These are phyloP conservation scores for Tardiomyces depauwii DNA, from an alignment of 1,139 yeast genomes.

Conservation along the genomic window DNA sequence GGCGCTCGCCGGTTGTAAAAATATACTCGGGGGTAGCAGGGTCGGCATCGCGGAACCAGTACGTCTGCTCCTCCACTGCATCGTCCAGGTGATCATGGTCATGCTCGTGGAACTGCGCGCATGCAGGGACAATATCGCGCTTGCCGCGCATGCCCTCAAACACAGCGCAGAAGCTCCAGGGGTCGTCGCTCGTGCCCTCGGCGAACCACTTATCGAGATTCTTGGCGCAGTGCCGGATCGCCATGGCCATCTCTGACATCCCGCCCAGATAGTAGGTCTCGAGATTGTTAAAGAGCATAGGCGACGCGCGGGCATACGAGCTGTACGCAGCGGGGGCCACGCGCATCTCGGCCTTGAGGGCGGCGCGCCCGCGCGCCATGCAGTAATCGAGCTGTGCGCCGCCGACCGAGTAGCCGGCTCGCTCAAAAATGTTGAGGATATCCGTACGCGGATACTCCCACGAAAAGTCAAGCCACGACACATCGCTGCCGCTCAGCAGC, in stretches of 20 bases:
- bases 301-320: constrained; percentile 30
- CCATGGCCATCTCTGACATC: constrained; percentile 32
- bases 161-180: constrained; percentile 36
- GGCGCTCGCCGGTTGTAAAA: not conserved
- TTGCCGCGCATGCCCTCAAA: constrained; percentile 19
- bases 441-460: constrained; percentile 38
- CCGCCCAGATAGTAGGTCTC: constrained; percentile 45
- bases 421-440: constrained; percentile 25
- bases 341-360: constrained; percentile 32
- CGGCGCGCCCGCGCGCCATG: constrained; percentile 41
- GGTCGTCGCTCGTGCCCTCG: constrained; percentile 19
- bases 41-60: no score
- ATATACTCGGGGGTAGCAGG: not conserved
- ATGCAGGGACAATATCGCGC: no score
- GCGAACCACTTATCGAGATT: constrained; percentile 33
- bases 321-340: constrained; percentile 22
- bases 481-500: constrained; percentile 19
- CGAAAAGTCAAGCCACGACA: constrained; percentile 22
- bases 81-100: no score
- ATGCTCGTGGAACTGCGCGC: no score
- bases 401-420: constrained; percentile 25
- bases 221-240: constrained; percentile 29
- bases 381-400: constrained; percentile 30
- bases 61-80: no score
- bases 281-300: constrained; percentile 30